These are phyloP conservation scores for Cystobasidiaceae sp. DNA, from an alignment of 1,284 basidiomycete genomes.

Conservation along the genomic window DNA sequence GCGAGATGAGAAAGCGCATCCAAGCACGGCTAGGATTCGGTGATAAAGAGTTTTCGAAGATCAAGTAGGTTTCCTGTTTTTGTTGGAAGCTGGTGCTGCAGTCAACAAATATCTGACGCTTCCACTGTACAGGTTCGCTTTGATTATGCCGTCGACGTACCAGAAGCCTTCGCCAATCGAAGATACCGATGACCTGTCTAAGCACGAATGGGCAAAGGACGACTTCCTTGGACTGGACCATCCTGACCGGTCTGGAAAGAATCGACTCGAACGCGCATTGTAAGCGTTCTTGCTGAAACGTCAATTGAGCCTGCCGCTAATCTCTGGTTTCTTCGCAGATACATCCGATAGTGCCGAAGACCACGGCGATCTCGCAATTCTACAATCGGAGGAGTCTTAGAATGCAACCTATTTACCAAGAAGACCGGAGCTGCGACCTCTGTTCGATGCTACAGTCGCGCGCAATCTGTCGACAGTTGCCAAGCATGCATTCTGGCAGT, in stretches of 20 bases:
- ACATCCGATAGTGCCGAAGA: no score
- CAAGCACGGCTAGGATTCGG: slow-evolving; percentile 82
- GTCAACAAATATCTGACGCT: not conserved
- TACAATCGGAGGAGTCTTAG: no score
- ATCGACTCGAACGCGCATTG: slow-evolving; percentile 21
- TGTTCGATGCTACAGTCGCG: no score
- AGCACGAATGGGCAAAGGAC: slow-evolving; percentile 93
- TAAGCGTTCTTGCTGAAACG: not conserved
- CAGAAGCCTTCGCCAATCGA: slow-evolving; percentile 96
- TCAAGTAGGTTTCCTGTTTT: slow-evolving; percentile 72
- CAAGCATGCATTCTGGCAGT: no score
- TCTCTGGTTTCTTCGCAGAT: no score
- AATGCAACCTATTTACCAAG: no score
- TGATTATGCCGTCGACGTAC: slow-evolving; percentile 61
- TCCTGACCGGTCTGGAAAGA: slow-evolving; percentile 81
- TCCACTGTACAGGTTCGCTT: slow-evolving; percentile 53
- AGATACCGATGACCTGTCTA: slow-evolving; percentile 91
- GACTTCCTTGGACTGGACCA: slow-evolving; percentile 95
- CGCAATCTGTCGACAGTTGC: no score
- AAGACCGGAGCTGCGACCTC: no score
- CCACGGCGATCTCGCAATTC: no score
- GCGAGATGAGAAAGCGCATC: slow-evolving; percentile 88
- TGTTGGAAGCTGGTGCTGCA: slow-evolving; percentile 41
- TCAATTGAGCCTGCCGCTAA: no score
- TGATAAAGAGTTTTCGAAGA: slow-evolving; percentile 94